These are phyloP conservation scores for Trapa bicornis DNA, from an alignment of 345 rosid species.

Conservation along the genomic window DNA sequence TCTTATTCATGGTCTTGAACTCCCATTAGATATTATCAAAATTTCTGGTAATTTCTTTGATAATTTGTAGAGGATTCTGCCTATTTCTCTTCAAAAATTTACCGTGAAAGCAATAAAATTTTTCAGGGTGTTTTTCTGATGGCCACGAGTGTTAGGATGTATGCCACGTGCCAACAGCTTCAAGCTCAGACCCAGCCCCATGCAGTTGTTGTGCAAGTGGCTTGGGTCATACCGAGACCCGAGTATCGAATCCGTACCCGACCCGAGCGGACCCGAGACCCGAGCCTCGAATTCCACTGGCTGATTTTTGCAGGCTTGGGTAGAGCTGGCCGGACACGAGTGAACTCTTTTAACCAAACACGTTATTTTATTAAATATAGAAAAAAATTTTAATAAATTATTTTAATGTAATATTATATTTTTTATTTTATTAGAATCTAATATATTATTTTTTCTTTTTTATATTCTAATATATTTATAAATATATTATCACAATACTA, in stretches of 20 bases:
- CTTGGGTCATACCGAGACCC: constrained; percentile 76
- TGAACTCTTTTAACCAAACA: too few relatives aligned
- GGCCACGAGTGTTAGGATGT: constrained; percentile 91
- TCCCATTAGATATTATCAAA: constrained; percentile 91
- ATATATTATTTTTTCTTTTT: too few relatives aligned
- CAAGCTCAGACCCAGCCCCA: constrained; percentile 93
- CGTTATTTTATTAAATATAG: too few relatives aligned
- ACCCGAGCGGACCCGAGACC: too few relatives aligned
- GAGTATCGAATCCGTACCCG: constrained; percentile 12
- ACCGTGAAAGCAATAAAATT: constrained; percentile 3
- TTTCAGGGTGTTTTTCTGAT: constrained; percentile 70
- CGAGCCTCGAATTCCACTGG: too few relatives aligned
- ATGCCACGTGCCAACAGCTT: constrained; percentile 85
- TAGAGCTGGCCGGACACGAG: too few relatives aligned
- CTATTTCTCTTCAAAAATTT: constrained; percentile 1
- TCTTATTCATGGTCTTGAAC: constrained; percentile 87
- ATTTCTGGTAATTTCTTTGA: constrained; percentile 52
- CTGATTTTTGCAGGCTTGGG: too few relatives aligned
- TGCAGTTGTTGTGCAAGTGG: constrained; percentile 72
- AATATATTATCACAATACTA: too few relatives aligned
- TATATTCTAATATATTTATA: too few relatives aligned
- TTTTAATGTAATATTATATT: too few relatives aligned
- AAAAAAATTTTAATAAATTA: too few relatives aligned
- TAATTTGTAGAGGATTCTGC: constrained; percentile 3
- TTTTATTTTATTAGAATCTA: too few relatives aligned